Evolutionary conservation across 2,329 filamentous ascomycete genomes (phyloP), one percentile per base, ranked within the genome.

Genomic region (Talaromyces albobiverticillius): DNA sequence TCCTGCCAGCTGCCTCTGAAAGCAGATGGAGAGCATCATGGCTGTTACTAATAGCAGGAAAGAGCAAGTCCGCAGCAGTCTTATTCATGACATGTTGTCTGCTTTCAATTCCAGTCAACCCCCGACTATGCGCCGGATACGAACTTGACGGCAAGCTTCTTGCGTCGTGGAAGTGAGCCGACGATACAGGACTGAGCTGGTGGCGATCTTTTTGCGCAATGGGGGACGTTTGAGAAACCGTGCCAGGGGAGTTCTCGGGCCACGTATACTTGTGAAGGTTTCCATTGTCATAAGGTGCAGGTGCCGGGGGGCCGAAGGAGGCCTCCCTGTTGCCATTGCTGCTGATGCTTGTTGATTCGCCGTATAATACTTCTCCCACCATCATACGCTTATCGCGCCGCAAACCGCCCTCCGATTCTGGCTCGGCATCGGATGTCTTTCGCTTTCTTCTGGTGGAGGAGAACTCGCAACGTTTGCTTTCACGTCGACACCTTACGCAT

Each of bases 401-500:
- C 18, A 72, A 66, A 14, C 69, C 63, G 26, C 65, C 66, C 22
- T 77, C 74, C 23, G 68, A 64, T 31, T 76, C 74, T 26, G 73
- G 74, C 8, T 77, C 76, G 10, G 68, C 70, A 50, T 70, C 73
- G 54, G 76, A 79, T 23, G 76, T 83, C 79, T 94, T 95, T 68
- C 91, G 85, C 84, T 97, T 97, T 67, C 94, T 86, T 48, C 94
- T 83, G 29, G 92, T 97, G 18, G 91, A 90, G 59, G 91, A 95
- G 78, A 99, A 99, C 80, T 88, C 95, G 78, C 94, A 99, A 65
- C 96, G 88, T 72, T 97, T 97, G 76, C 87, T 90, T 78, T 99
- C 94, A 62, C 94, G 86, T 51, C 91, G 87, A 71, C 94, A 99
- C 67, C 94, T 86, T 56, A 93, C 89, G 71, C 94, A 99, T 2